Conservation (phyloP, 352 stramenopile genomes). For the Pythium utonaiense region DNA sequence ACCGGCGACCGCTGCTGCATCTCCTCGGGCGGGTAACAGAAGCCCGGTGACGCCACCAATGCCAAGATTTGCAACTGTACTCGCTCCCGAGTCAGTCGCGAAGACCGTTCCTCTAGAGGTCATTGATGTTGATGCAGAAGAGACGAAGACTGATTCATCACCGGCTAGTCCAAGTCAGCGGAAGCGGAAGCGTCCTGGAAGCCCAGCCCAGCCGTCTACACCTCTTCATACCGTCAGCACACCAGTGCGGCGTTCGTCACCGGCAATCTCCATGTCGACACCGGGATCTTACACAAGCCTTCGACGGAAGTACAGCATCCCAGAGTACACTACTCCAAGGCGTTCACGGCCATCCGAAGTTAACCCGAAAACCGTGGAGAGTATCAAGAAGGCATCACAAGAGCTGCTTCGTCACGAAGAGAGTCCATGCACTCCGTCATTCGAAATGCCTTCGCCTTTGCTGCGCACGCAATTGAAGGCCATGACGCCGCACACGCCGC, state of each 20-base stretch:
- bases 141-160: conserved; percentile 17
- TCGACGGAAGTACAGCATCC: conserved; percentile 66
- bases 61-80: conserved; percentile 57
- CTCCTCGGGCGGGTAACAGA: conserved; percentile 10
- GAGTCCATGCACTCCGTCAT: conserved; percentile 52
- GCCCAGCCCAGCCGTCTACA: not conserved
- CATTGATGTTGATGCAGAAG: conserved; percentile 10
- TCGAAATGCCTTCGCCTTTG: conserved; percentile 74
- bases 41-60: conserved; percentile 45
- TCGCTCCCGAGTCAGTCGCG: conserved; percentile 18
- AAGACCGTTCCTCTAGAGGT: not conserved
- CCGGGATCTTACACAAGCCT: conserved; percentile 38
- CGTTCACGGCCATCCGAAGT: conserved; percentile 26
- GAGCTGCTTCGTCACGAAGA: conserved; percentile 41
- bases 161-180: conserved; percentile 28
- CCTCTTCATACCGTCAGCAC: conserved; percentile 1
- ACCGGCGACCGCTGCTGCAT: conserved; percentile 19
- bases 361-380: conserved; percentile 29
- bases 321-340: conserved; percentile 44
- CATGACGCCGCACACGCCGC: conserved; percentile 78
- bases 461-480: conserved; percentile 77
- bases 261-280: conserved; percentile 21
- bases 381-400: conserved; percentile 29
- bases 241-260: conserved; percentile 9
- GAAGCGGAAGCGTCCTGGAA: conserved; percentile 48